A percentile compares a stretch with the other conserved stretches of the same genome.
These are phyloP conservation scores for Coniferiporia weirii DNA, from an alignment of 1,284 basidiomycete genomes.

Conservation along the genomic window DNA sequence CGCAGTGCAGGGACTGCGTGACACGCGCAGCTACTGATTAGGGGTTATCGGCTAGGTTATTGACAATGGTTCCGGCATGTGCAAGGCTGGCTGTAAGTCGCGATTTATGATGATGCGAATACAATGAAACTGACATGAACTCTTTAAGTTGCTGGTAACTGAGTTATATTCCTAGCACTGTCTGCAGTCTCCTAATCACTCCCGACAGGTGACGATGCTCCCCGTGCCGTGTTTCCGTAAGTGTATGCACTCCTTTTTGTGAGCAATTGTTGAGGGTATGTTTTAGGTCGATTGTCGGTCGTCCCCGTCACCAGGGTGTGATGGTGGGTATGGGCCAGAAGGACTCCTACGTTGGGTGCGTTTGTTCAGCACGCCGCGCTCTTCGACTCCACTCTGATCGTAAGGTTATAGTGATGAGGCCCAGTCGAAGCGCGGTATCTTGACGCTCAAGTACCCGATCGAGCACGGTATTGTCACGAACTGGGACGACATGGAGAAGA, in stretches of 20 bases:
- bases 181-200: neutral
- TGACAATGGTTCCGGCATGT: constrained; percentile 88
- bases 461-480: constrained; percentile 89
- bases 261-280: neutral
- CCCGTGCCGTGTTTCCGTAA: constrained; percentile 67
- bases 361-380: neutral
- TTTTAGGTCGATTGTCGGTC: constrained; percentile 80
- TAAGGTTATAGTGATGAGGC: constrained; percentile 69
- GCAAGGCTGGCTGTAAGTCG: constrained; percentile 84
- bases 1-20: neutral
- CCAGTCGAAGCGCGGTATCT: constrained; percentile 93
- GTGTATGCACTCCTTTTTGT: constrained; percentile 21
- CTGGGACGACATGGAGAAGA: constrained; percentile 97
- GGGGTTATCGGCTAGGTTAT: constrained; percentile 47
- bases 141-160: constrained; percentile 22
- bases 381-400: too few relatives aligned
- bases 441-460: constrained; percentile 86
- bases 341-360: constrained; percentile 83
- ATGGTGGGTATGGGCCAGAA: constrained; percentile 90
- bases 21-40: neutral
- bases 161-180: constrained; percentile 30
- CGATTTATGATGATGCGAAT: constrained; percentile 15
- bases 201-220: constrained; percentile 58
- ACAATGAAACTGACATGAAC: constrained; percentile 18
- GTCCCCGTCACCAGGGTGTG: constrained; percentile 88